Evolutionary conservation across 2,329 filamentous ascomycete species (phyloP).

Genomic region (Ascochyta viciae-villosae): DNA sequence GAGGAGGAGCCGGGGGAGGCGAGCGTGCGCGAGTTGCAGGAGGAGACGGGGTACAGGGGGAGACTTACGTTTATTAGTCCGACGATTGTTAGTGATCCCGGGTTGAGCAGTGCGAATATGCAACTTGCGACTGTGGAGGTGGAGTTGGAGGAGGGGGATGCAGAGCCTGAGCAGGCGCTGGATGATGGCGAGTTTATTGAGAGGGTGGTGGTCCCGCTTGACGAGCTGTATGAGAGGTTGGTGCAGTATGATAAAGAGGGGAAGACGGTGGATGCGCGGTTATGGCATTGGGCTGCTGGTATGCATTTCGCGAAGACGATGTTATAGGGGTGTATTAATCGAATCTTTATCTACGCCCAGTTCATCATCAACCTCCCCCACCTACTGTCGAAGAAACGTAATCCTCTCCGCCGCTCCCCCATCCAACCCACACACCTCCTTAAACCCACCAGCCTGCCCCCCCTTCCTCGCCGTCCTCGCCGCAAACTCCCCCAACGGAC

Average conservation of each 20-base stretch:
- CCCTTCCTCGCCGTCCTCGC: constrained; percentile 51
- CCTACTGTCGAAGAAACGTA: constrained; percentile 58
- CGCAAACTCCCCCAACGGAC: constrained; percentile 55
- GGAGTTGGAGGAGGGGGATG: constrained; percentile 57
- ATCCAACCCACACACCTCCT: constrained; percentile 56
- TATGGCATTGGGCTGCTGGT: constrained; percentile 67
- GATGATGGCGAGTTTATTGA: constrained; percentile 69
- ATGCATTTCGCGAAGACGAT: constrained; percentile 57
- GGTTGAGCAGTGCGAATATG: constrained; percentile 67
- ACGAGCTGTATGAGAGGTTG: constrained; percentile 63
- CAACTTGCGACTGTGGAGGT: constrained; percentile 67
- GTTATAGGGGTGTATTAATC: constrained; percentile 15
- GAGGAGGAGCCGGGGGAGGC: constrained; percentile 64
- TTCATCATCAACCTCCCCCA: too few relatives aligned
- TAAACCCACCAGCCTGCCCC: constrained; percentile 56
- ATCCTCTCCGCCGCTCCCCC: constrained; percentile 52
- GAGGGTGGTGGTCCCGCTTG: constrained; percentile 64
- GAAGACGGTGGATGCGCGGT: constrained; percentile 63
- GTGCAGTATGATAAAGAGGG: constrained; percentile 56
- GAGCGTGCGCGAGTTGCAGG: constrained; percentile 64
- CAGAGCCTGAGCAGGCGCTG: constrained; percentile 63
- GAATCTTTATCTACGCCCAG: too few relatives aligned
- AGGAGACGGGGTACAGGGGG: constrained; percentile 70
- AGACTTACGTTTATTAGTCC: constrained; percentile 61
- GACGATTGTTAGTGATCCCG: constrained; percentile 71